Conservation (phyloP, 140 eudicot genomes). For the Senecio squalidus region DNA sequence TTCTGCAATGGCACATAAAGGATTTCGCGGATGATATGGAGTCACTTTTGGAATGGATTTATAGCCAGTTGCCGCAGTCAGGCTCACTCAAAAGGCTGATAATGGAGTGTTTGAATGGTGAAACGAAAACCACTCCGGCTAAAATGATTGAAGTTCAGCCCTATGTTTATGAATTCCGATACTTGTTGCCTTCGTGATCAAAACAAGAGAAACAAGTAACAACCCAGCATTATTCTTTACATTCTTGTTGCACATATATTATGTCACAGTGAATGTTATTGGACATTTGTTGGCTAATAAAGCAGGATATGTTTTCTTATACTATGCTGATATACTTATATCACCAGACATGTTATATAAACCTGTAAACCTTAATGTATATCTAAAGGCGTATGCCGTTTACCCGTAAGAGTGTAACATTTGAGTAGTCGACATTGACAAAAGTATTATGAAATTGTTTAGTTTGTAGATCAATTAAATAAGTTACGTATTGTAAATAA, state of each 20-base stretch:
- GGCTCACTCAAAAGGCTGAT: slow-evolving; percentile 62
- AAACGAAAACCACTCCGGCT: slow-evolving; percentile 43
- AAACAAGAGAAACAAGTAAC: background rate
- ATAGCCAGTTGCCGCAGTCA: slow-evolving; percentile 76
- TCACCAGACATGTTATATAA: no score
- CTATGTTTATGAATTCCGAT: slow-evolving; percentile 75
- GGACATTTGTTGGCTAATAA: background rate
- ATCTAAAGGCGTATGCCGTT: no score
- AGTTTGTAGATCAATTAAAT: no score
- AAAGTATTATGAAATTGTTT: no score
- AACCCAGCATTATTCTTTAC: background rate
- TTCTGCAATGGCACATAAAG: slow-evolving; percentile 89
- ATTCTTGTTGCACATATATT: slow-evolving; percentile 4
- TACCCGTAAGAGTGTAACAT: no score
- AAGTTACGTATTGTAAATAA: no score
- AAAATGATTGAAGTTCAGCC: slow-evolving; percentile 77
- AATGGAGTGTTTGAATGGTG: slow-evolving; percentile 77
- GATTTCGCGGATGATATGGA: slow-evolving; percentile 97
- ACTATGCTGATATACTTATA: no score
- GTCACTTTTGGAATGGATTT: slow-evolving; percentile 91
- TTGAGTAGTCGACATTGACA: no score
- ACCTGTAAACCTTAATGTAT: no score
- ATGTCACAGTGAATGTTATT: background rate
- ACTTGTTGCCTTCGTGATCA: slow-evolving; percentile 54
- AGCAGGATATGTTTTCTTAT: background rate